Evolutionary conservation across 1,284 basidiomycete species (phyloP).

Genomic region (Leccinum subrobustum): DNA sequence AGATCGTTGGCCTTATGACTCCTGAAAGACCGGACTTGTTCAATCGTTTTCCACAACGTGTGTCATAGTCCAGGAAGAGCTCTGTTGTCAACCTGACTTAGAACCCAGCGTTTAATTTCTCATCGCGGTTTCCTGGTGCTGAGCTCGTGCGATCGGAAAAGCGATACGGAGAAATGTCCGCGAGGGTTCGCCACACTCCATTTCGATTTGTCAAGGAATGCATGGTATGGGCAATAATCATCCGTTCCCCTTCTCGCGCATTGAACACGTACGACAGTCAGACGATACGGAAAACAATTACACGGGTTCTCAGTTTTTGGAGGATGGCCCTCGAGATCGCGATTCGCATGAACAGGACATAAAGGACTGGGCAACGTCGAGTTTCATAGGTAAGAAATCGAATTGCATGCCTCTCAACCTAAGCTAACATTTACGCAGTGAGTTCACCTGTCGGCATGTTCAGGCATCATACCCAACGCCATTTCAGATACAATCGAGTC

Average conservation of each 20-base stretch:
- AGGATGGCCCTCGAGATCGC: slow-evolving; percentile 3
- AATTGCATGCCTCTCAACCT: background rate
- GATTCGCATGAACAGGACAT: slow-evolving; percentile 16
- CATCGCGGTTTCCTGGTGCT: slow-evolving; percentile 37
- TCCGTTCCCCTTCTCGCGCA: background rate
- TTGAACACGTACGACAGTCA: slow-evolving; percentile 7
- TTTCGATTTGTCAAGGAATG: slow-evolving; percentile 34
- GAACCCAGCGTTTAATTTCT: slow-evolving; percentile 26
- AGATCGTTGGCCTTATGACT: slow-evolving; percentile 10
- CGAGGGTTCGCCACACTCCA: slow-evolving; percentile 30
- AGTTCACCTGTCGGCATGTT: slow-evolving; percentile 1
- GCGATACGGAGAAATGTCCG: slow-evolving; percentile 25
- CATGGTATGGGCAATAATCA: slow-evolving; percentile 24
- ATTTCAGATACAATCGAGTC: slow-evolving; percentile 23
- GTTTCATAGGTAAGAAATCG: slow-evolving; percentile 20
- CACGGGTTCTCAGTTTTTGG: slow-evolving; percentile 15
- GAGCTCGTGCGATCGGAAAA: slow-evolving; percentile 25
- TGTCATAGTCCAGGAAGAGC: slow-evolving; percentile 5
- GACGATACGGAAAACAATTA: slow-evolving; percentile 19
- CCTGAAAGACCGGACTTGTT: slow-evolving; percentile 24
- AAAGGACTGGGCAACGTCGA: slow-evolving; percentile 19
- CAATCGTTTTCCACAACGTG: slow-evolving; percentile 23
- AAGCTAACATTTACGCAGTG: slow-evolving; percentile 27
- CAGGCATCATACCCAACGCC: background rate
- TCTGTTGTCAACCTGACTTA: slow-evolving; percentile 14